phyloP scores from a whole-genome alignment of 2,329 filamentous ascomycete genomes.

The Claviceps purpurea region DNA sequence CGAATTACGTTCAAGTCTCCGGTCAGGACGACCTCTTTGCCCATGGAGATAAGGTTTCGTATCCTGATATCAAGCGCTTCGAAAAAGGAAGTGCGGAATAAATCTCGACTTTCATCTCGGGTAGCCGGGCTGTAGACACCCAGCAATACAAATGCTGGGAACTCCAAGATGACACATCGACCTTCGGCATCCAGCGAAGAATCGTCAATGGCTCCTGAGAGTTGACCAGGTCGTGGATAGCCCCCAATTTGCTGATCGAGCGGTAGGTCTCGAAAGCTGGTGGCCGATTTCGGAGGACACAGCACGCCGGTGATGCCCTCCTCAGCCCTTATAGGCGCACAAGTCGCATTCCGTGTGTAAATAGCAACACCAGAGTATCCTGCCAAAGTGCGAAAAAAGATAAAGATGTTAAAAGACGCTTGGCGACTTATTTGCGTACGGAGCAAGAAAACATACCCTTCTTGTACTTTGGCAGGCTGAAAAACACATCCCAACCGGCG shows the following conservation, averaged over 20 bases:
- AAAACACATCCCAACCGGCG: conserved; percentile 90
- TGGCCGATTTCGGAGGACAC: conserved; percentile 56
- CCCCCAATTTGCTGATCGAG: conserved; percentile 70
- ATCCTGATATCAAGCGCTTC: conserved; percentile 69
- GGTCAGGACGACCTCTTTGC: conserved; percentile 73
- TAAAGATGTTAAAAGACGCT: neutral
- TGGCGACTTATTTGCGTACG: neutral
- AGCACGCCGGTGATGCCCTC: conserved; percentile 84
- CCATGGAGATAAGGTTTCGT: conserved; percentile 65
- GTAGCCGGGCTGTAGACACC: conserved; percentile 88
- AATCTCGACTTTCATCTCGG: conserved; percentile 68
- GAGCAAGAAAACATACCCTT: conserved; percentile 48
- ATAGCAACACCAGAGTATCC: conserved; percentile 94
- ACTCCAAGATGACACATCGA: conserved; percentile 80
- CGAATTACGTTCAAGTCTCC: conserved; percentile 78
- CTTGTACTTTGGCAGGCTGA: conserved; percentile 84
- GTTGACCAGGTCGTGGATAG: conserved; percentile 60
- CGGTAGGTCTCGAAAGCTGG: conserved; percentile 62
- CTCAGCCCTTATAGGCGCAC: conserved; percentile 77
- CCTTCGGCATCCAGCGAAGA: conserved; percentile 75
- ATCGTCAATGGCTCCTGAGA: conserved; percentile 52
- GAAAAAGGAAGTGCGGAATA: conserved; percentile 71
- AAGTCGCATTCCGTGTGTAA: conserved; percentile 79
- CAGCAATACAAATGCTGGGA: conserved; percentile 85
- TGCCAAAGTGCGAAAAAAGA: conserved; percentile 20